A percentile compares a stretch with the other conserved stretches of the same genome.
These are phyloP conservation scores for Trichothecium roseum DNA, from an alignment of 2,329 filamentous ascomycete genomes.

Conservation along the genomic window DNA sequence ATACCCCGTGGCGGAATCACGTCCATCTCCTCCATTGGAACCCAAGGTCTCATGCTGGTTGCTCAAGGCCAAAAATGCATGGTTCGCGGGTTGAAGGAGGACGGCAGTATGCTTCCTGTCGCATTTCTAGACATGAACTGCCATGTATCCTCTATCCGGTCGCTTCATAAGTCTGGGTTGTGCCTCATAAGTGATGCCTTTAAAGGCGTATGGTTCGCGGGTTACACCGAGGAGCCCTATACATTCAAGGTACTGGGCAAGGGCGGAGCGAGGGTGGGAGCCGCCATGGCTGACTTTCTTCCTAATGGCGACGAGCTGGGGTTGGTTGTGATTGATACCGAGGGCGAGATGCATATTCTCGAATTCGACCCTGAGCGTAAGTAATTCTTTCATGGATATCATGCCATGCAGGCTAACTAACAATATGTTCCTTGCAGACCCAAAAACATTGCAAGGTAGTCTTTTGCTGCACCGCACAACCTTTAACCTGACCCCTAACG, in stretches of 20 bases:
- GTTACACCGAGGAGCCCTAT: slow-evolving; percentile 94
- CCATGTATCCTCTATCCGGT: slow-evolving; percentile 78
- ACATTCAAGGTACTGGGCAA: slow-evolving; percentile 91
- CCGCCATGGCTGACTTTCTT: slow-evolving; percentile 76
- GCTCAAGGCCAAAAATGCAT: slow-evolving; percentile 96
- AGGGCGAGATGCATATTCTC: slow-evolving; percentile 78
- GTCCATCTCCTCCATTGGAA: slow-evolving; percentile 72
- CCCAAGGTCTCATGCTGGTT: slow-evolving; percentile 77
- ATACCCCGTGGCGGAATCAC: slow-evolving; percentile 88
- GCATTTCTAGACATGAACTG: slow-evolving; percentile 98
- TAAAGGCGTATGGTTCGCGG: slow-evolving; percentile 92
- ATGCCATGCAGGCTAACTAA: slow-evolving; percentile 12
- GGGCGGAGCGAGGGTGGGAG: slow-evolving; percentile 65
- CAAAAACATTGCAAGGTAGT: slow-evolving; percentile 83
- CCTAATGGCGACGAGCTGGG: slow-evolving; percentile 76
- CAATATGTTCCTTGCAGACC: slow-evolving; percentile 46
- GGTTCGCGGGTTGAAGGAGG: slow-evolving; percentile 91
- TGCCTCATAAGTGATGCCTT: slow-evolving; percentile 82
- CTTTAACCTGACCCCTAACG: slow-evolving; percentile 75
- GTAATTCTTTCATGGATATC: slow-evolving; percentile 19
- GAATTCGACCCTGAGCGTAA: slow-evolving; percentile 92
- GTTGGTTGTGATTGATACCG: slow-evolving; percentile 72
- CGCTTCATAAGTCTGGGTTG: slow-evolving; percentile 72
- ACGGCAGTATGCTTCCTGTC: slow-evolving; percentile 82
- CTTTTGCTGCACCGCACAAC: slow-evolving; percentile 78